Base-by-base conservation (phyloP, 1,139 yeast species). In the Taphrina sp. region DNA sequence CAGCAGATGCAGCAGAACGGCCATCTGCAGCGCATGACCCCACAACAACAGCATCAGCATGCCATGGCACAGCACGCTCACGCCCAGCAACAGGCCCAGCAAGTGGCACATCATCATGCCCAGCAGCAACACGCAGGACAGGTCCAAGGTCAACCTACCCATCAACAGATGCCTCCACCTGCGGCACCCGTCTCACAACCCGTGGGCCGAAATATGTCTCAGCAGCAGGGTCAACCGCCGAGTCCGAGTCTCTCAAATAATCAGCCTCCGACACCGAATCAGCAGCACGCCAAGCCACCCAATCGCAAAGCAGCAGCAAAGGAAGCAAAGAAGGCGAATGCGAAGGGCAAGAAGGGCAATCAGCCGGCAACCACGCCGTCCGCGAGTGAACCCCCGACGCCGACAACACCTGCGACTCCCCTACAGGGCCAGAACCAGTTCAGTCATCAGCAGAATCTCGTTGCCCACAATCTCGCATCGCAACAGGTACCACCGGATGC, bases 241-340 rank as follows among this genome's bases (percentile, higher is more conserved):
- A 69, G 76, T 1, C 75, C 76, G 5, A 63, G 65, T 43, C 61
- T 66, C 34, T 62, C 61, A 3, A 67, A 64, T 55, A 51, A 57
- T 12, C 58, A 59, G 19, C 76, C 76, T 42, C 70, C 77, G n/a
- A 79, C 78, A 57, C 70, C 76, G 2, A 69, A 71, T 44, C 77
- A 79, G 74, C 71, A 76, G 1, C 66, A 72, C 35, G 68, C 71
- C 44, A 62, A 75, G 39, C 61, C 74, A 28, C 70, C 75, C 67
- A 66, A 66, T 49, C 76, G 74, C 53, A 71, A 74, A 64, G 69
- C 74, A 37, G 66, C 71, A 56, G 71, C 64, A 5, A 52, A 52
- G 33, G 49, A 42, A 23, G 59, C 62, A 52, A 61, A 65, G 58
- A 64, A 65, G 38, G 59, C 61, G 53, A 66, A 63, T 57, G 62